phyloP scores from a whole-genome alignment of 2,329 filamentous ascomycete species.

The Hymenoscyphus scutula region DNA sequence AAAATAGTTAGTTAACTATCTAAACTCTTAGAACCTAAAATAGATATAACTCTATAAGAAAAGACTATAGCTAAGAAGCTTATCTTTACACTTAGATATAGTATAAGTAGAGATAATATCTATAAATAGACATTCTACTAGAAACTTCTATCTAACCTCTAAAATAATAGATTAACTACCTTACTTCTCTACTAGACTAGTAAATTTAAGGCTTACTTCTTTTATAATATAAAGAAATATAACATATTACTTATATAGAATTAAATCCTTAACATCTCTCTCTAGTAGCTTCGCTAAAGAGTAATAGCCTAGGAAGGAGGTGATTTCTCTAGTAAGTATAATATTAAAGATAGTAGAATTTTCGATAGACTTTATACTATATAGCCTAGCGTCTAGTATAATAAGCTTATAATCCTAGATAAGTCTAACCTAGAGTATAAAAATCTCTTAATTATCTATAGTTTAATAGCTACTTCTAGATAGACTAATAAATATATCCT shows the following conservation, averaged over 20 bases:
- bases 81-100: conserved; percentile 15
- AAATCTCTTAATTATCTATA: conserved; percentile 17
- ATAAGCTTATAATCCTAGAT: conserved; percentile 19
- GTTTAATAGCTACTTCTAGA: conserved; percentile 15
- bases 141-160: conserved; percentile 23
- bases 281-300: conserved; percentile 16
- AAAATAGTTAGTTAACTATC: conserved; percentile 25
- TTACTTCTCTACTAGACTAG: conserved; percentile 22
- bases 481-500: conserved; percentile 22
- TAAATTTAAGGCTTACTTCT: conserved; percentile 22
- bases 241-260: conserved; percentile 17
- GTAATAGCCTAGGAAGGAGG: conserved; percentile 16
- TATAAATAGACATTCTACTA: conserved; percentile 24
- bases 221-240: conserved; percentile 12
- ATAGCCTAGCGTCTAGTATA: conserved; percentile 11
- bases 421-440: conserved; percentile 15
- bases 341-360: conserved; percentile 22
- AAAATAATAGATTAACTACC: conserved; percentile 13
- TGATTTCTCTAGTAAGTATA: conserved; percentile 23
- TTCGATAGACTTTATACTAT: conserved; percentile 20
- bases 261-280: conserved; percentile 14
- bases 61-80: conserved; percentile 20
- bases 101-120: conserved; percentile 17
- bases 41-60: conserved; percentile 21
- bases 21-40: conserved; percentile 13